Evolutionary conservation across 441 rosid species (phyloP), one percentile per base, ranked within the genome.

Genomic region (Gossypium trilobum): DNA sequence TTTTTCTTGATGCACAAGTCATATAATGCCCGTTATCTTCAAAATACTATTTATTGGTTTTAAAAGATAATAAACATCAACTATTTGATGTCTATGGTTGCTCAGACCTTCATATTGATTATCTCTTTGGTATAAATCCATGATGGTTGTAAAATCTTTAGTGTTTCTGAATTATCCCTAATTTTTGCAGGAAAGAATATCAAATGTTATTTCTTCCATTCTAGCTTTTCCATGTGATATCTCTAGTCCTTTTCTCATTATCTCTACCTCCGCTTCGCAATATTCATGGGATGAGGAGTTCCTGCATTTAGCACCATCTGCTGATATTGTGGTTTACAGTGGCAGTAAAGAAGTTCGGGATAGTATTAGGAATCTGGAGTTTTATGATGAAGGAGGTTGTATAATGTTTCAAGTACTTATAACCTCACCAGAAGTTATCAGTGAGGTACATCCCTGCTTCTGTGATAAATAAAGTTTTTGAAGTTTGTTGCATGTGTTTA

Each of bases 281-380:
- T 22, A 60, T 81, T 80, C 74, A 3, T 88, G 92, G 92, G 88
- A 86, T 65, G 82, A 79, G 60, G 85, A 80, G 73, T 85, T 85
- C 74, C 77, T 74, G 42, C 79, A 33, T 44, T 52, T 82, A 27
- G 83, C 82, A 33, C 85, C 87, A 22, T 77, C 78, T 65, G 52
- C 76, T 60, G 67, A 81, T 76, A 68, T 79, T 54, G 88, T 86
- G 75, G 80, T 81, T 77, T 88, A 85, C 77, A 39, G 70, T 27
- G 90, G 92, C 63, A 76, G 52, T 77, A 80, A 72, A 73, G 82
- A 79, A 75, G 16, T 75, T 61, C 80, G 87, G 58, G 70, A 66
- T 78, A 42, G 61, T 59, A 81, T 85, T 36, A 78, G 86, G 78
- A 76, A 79, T 42, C 51, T 83, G 60, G 88, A 86, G 77, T 83